Base-by-base conservation (phyloP, 1,284 basidiomycete genomes). In the Moniliophthora roreri region DNA sequence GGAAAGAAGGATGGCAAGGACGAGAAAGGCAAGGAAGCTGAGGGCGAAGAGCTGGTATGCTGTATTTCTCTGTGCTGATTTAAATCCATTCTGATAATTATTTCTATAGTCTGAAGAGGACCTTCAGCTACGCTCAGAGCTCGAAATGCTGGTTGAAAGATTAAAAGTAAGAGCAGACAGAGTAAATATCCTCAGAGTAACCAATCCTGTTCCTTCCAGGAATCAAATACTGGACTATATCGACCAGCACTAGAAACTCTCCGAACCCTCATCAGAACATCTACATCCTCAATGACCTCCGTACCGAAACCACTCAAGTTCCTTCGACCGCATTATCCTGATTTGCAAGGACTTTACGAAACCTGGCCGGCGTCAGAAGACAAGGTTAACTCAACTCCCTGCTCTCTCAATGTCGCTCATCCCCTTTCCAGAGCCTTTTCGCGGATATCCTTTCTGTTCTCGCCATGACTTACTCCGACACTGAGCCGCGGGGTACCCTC, bases 401-500 rank as follows among this genome's bases (percentile, higher is more conserved):
- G 6, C 6, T 16, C 4, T 28, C 10, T 37, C 7, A 32, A n/a
- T 24, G 13, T 53, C 37, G 50, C 54, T 47, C 42, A 58, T 63
- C 50, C 59, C 44, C 50, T 18, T 50, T 42, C 53, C 62, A 96
- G 90, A 88, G 91, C 60, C 83, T 98, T 32, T 95, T 99, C 64
- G 95, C 95, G n/a, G 96, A 98, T 62, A 98, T 99, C 58, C 82
- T 99, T 28, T 98, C 96, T 23, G 97, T 99, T 3, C 87, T 99
- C 47, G 97, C 96, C n/a, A 99, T 99, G 97, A 99, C 97, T 16
- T 99, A 99, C 70, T 98, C 95, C 5, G 96, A 99, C 73, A 97
- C 93, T 15, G 76, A 94, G 82, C 85, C 93, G 10, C 83, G 95
- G 50, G 97, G 97, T 53, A 99, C 97, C 1, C 87, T 99, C 24